phyloP scores from a whole-genome alignment of 2,329 filamentous ascomycete genomes.

The Lasiodiplodia citricola region DNA sequence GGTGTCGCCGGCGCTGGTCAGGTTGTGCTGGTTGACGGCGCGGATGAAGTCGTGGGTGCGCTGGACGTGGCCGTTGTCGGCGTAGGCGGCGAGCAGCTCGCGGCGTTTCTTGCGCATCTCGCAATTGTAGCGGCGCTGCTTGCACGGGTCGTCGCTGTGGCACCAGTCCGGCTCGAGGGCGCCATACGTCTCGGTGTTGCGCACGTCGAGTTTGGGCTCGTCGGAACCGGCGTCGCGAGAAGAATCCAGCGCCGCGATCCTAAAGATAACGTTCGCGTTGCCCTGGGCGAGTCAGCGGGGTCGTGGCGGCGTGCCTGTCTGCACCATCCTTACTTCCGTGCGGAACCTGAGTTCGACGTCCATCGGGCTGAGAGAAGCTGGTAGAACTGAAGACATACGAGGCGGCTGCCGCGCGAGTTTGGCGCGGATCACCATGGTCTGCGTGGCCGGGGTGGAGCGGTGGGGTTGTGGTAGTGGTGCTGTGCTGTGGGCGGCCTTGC shows the following conservation, averaged over 20 bases:
- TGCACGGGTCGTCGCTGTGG: constrained; percentile 12
- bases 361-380: constrained; percentile 7
- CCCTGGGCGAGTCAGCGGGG: constrained; percentile 23
- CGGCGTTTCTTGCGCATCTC: constrained; percentile 7
- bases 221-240: neutral
- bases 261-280: constrained; percentile 27
- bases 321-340: constrained; percentile 25
- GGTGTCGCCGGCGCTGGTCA: constrained; percentile 20
- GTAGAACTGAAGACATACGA: constrained; percentile 24
- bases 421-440: constrained; percentile 27
- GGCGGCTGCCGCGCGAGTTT: constrained; percentile 22
- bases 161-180: constrained; percentile 26
- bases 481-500: constrained; percentile 21
- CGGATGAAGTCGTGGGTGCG: neutral
- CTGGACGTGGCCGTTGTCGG: neutral
- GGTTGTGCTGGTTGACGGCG: constrained; percentile 18
- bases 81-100: constrained; percentile 11
- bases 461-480: constrained; percentile 22
- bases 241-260: constrained; percentile 10
- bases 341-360: constrained; percentile 26
- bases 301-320: neutral
- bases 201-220: neutral
- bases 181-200: neutral
- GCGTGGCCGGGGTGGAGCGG: constrained; percentile 25
- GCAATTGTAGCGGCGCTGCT: constrained; percentile 21